These are phyloP conservation scores for Cladosporium sp. DNA, from an alignment of 2,329 filamentous ascomycete genomes.

Conservation along the genomic window DNA sequence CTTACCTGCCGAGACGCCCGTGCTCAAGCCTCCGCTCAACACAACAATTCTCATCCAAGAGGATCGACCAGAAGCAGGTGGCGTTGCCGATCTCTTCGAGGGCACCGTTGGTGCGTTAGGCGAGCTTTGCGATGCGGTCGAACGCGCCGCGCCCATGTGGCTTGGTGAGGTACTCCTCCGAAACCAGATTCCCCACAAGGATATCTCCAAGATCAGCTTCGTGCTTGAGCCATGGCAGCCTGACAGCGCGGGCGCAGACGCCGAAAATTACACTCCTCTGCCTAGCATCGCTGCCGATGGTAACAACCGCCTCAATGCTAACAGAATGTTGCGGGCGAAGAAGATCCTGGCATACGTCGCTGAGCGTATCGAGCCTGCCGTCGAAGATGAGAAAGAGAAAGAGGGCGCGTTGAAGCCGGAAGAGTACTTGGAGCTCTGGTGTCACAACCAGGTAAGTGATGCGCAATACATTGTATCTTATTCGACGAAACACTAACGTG, in stretches of 20 bases:
- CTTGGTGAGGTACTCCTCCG: constrained; percentile 80
- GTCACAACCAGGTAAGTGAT: constrained; percentile 77
- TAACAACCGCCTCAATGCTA: constrained; percentile 91
- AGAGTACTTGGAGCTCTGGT: constrained; percentile 93
- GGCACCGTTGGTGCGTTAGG: constrained; percentile 80
- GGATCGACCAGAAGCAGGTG: constrained; percentile 62
- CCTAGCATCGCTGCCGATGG: constrained; percentile 75
- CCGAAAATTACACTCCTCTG: constrained; percentile 42
- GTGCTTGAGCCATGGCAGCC: constrained; percentile 80
- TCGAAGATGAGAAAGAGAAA: constrained; percentile 35
- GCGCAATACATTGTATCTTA: background rate
- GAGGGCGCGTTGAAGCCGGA: constrained; percentile 70
- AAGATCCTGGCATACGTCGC: constrained; percentile 93
- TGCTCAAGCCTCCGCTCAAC: constrained; percentile 68
- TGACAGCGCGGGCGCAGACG: constrained; percentile 2
- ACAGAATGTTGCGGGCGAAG: constrained; percentile 91
- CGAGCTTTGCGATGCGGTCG: constrained; percentile 76
- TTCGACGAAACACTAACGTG: constrained; percentile 39
- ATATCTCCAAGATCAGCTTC: constrained; percentile 96
- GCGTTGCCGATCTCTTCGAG: constrained; percentile 81
- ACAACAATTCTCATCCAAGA: constrained; percentile 66
- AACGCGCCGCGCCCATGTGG: constrained; percentile 88
- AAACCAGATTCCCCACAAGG: constrained; percentile 81
- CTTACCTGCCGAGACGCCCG: constrained; percentile 70
- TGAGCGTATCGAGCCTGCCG: constrained; percentile 78